These are phyloP conservation scores for Barnettozyma wickerhamii DNA, from an alignment of 805 yeast genomes.

Conservation along the genomic window DNA sequence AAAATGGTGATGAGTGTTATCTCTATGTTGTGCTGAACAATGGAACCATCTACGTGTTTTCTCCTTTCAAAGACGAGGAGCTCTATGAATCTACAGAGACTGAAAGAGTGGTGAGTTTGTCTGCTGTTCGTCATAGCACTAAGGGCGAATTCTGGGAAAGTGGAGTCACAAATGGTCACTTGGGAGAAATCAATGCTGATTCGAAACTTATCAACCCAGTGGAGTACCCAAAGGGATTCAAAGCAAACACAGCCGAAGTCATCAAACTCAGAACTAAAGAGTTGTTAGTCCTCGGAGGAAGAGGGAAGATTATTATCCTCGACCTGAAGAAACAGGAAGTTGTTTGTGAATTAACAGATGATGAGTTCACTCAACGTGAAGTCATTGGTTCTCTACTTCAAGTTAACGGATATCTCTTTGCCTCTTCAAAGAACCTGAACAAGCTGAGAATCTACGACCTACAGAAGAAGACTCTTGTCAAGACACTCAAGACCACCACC, in stretches of 20 bases:
- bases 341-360: not conserved
- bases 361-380: not conserved
- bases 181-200: not conserved
- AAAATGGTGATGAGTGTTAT: not conserved
- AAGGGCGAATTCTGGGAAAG: slow-evolving; percentile 4
- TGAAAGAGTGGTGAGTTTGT: not conserved
- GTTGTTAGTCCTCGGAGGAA: not conserved
- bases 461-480: not conserved
- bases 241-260: not conserved
- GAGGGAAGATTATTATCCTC: not conserved
- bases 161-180: slow-evolving; percentile 14
- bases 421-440: not conserved
- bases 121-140: not conserved
- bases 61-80: slow-evolving; percentile 6
- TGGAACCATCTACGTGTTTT: not conserved
- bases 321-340: slow-evolving; percentile 1
- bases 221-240: not conserved
- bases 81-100: not conserved
- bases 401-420: not conserved
- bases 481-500: not conserved
- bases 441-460: not conserved
- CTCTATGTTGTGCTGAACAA: not conserved
- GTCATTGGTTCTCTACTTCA: not conserved
- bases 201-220: slow-evolving; percentile 1
- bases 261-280: not conserved